Evolutionary conservation across 257 asterid genomes (phyloP).

Genomic region (Scutellaria minor): DNA sequence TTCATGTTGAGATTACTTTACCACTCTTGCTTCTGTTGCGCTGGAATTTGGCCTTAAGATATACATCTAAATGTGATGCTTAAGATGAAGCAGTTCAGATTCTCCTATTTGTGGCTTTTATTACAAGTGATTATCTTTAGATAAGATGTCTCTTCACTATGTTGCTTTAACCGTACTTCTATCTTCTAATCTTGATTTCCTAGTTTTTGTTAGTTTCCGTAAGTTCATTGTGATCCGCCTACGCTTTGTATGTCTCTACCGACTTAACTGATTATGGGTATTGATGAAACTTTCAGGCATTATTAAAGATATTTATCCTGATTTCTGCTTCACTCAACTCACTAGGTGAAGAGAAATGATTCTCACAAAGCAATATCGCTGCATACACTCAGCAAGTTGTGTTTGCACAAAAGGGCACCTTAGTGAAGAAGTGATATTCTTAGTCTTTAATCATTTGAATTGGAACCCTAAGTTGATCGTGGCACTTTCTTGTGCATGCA

Average conservation of each 20-base stretch:
- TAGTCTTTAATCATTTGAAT: constrained; percentile 72
- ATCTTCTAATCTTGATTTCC: background rate
- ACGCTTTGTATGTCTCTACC: background rate
- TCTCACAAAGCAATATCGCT: constrained; percentile 79
- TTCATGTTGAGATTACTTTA: background rate
- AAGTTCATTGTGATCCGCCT: background rate
- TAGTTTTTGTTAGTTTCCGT: background rate
- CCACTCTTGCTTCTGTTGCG: background rate
- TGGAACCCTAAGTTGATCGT: constrained; percentile 92
- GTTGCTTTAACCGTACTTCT: background rate
- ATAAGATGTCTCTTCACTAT: background rate
- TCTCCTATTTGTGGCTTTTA: background rate
- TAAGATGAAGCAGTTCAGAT: constrained; percentile 8
- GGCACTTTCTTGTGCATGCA: constrained; percentile 80
- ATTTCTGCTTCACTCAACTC: constrained; percentile 30
- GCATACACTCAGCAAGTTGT: constrained; percentile 92
- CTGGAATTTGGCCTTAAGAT: constrained; percentile 6
- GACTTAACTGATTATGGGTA: background rate
- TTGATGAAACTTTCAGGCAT: no score
- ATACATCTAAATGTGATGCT: constrained; percentile 7
- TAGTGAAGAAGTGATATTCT: constrained; percentile 73
- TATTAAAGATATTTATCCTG: background rate
- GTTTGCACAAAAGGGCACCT: constrained; percentile 92
- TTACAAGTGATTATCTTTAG: background rate
- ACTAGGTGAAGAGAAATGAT: constrained; percentile 54